Evolutionary conservation across 306 rosid genomes (phyloP), one percentile per base, ranked within the genome.

Genomic region (Begonia loranthoides): DNA sequence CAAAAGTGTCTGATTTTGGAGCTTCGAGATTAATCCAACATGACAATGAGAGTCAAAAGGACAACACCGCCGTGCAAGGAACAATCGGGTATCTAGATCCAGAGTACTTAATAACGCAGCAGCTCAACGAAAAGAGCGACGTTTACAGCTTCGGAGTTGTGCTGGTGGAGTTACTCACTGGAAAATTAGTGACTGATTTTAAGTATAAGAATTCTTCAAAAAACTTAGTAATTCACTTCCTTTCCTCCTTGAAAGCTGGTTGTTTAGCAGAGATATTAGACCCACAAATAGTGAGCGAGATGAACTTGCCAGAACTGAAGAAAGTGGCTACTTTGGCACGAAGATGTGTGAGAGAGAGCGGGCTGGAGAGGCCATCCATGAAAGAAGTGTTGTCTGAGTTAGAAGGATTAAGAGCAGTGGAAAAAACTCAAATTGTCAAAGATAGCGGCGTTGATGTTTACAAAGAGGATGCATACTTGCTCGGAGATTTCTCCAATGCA

Each of bases 1-100:
- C 44, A 33, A 52, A 33, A 14, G 56, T 52, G 13, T 22, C 56
- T 13, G 56, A 52, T 22, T 52, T 52, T 28, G 56, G 56, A 22
- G 56, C 56, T 22, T 52, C 41, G n/a, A 36, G n/a, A 12, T 15
- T 52, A n/a, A 34, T 52, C 21, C 56, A 15, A 8, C 1, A 3
- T 0, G 56, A 36, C 34, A 21, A 52, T 4, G 22, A 19, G 22
- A 19, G 22, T 13, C 17, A 1, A 22, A 8, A 36, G 34, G 9
- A 13, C 28, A 4, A 0, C 13, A 52, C 12, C 6, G 0, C 15
- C 1, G 56, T 52, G 39, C 17, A 52, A 21, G 41, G 56, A 52
- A 52, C 41, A 4, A 0, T 52, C 2, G 40, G 56, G 7, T 33
- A 52, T 34, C 3, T 52, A 4, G 56, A 52, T 9, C 41, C 56